These are phyloP conservation scores for Coprinellus micaceus DNA, from an alignment of 768 basidiomycete species.

Conservation along the genomic window DNA sequence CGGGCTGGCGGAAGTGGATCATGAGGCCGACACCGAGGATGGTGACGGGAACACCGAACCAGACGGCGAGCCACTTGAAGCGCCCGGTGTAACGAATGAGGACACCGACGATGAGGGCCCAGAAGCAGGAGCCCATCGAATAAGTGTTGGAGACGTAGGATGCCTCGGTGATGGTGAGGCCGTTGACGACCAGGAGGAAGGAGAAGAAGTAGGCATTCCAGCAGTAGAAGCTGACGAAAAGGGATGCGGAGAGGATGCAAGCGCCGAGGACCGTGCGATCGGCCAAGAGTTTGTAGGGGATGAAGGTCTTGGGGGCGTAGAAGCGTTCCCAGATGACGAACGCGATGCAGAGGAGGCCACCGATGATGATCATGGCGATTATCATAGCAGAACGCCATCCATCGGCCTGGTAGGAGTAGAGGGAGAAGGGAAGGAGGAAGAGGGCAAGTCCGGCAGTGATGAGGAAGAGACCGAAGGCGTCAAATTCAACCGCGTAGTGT, in stretches of 20 bases:
- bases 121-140: neutral
- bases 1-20: slow-evolving; percentile 3
- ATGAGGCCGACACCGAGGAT: slow-evolving; percentile 2
- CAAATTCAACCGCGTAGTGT: slow-evolving; percentile 1
- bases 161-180: neutral
- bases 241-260: neutral
- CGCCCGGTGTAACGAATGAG: neutral
- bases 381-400: neutral
- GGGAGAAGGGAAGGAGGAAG: slow-evolving; percentile 3
- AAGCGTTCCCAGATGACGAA: neutral
- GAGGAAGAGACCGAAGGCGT: neutral
- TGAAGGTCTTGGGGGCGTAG: neutral
- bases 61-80: slow-evolving; percentile 2
- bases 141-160: neutral
- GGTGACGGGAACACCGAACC: neutral
- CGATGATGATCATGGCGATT: neutral
- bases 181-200: slow-evolving; percentile 1
- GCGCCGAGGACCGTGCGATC: neutral
- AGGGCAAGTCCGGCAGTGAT: slow-evolving; percentile 1
- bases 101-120: neutral
- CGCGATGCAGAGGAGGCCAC: neutral
- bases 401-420: slow-evolving; percentile 1
- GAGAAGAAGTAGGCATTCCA: slow-evolving; percentile 1
- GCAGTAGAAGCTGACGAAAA: slow-evolving; percentile 1
- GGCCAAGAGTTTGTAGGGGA: neutral